Evolutionary conservation across 108 stramenopile species (phyloP).

Genomic region (Cylindrotheca fusiformis): DNA sequence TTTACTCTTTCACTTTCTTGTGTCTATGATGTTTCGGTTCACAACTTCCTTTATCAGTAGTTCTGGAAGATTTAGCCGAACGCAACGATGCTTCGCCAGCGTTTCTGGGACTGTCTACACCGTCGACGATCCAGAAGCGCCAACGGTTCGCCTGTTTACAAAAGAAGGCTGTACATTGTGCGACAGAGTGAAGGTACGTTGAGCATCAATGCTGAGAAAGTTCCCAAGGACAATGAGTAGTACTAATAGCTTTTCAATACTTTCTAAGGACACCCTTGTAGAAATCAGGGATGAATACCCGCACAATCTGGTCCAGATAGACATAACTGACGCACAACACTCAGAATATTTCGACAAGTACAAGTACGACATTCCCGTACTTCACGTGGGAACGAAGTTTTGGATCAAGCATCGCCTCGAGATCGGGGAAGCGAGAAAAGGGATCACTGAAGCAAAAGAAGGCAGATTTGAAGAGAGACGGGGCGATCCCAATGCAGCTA

Average conservation of each 20-base stretch:
- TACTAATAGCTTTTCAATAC: background rate
- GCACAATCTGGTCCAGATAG: slow-evolving; percentile 72
- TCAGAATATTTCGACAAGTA: slow-evolving; percentile 60
- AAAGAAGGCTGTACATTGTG: slow-evolving; percentile 82
- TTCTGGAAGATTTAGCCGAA: too few species aligned
- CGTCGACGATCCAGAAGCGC: slow-evolving; percentile 17
- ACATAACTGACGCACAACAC: slow-evolving; percentile 77
- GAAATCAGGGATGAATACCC: slow-evolving; percentile 52
- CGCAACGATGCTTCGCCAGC: slow-evolving; percentile 38
- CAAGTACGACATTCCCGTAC: slow-evolving; percentile 87
- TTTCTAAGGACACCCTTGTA: slow-evolving; percentile 36
- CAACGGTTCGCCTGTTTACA: slow-evolving; percentile 64
- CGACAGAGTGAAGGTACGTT: slow-evolving; percentile 59
- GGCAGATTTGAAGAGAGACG: slow-evolving; percentile 43
- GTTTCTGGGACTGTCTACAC: slow-evolving; percentile 68
- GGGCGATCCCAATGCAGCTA: slow-evolving; percentile 77
- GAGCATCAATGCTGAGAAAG: background rate
- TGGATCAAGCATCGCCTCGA: slow-evolving; percentile 80
- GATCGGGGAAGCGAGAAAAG: slow-evolving; percentile 50
- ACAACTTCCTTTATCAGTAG: too few species aligned
- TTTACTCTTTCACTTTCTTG: too few species aligned
- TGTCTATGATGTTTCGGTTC: too few species aligned
- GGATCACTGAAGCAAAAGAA: slow-evolving; percentile 34
- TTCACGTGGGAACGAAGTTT: slow-evolving; percentile 68
- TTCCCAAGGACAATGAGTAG: slow-evolving; percentile 13